Conservation (phyloP, 805 yeast genomes). For the Yarrowia hollandica region DNA sequence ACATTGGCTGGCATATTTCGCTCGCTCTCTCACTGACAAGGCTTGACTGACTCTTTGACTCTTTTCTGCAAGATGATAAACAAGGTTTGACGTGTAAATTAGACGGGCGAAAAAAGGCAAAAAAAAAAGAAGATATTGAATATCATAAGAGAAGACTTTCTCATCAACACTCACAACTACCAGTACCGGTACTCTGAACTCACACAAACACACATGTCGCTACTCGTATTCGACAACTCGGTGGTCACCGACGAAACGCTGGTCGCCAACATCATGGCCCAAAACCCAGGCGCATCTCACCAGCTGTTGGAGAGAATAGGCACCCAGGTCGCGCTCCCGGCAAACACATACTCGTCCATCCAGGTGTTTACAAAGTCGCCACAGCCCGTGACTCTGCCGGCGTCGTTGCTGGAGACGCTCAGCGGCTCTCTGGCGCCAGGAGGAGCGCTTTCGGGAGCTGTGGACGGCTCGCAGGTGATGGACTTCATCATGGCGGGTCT, state of each 20-base stretch:
- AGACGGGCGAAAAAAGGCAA: not conserved
- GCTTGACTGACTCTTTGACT: not conserved
- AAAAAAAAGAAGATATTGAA: not conserved
- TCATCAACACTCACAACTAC: not conserved
- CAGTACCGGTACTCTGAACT: no score
- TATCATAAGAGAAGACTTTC: not conserved
- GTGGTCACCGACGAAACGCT: slow-evolving; percentile 26
- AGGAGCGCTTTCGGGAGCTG: slow-evolving; percentile 40
- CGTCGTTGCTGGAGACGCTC: slow-evolving; percentile 37
- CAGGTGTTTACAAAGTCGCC: slow-evolving; percentile 35
- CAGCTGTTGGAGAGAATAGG: slow-evolving; percentile 45
- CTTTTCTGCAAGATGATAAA: slow-evolving; percentile 18
- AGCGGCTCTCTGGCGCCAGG: slow-evolving; percentile 38
- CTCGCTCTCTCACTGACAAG: slow-evolving; percentile 6
- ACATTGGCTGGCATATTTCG: not conserved
- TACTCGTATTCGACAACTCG: slow-evolving; percentile 28
- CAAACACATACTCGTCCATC: slow-evolving; percentile 36
- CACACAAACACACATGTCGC: slow-evolving; percentile 9
- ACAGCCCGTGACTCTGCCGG: slow-evolving; percentile 33
- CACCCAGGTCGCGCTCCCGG: slow-evolving; percentile 40
- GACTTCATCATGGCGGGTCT: slow-evolving; percentile 71
- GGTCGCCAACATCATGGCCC: slow-evolving; percentile 14
- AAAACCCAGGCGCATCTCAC: slow-evolving; percentile 31
- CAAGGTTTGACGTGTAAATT: slow-evolving; percentile 8
- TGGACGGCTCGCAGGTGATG: slow-evolving; percentile 39